Conservation (phyloP, 2,329 filamentous ascomycete genomes). For the Xylaria sp. region DNA sequence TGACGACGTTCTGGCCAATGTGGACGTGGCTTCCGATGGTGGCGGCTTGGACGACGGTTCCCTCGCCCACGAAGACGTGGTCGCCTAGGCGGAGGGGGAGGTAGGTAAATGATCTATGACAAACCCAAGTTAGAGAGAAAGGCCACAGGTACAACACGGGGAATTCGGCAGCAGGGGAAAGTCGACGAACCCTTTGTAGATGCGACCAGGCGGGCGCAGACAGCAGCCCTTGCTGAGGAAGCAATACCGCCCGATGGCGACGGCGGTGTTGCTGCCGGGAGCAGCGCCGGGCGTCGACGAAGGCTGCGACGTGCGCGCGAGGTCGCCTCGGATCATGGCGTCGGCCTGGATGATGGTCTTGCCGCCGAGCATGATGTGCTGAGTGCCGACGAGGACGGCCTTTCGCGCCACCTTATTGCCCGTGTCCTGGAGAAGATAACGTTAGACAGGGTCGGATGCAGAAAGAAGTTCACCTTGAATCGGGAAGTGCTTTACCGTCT, state of each 20-base stretch:
- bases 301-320: constrained; percentile 69
- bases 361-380: constrained; percentile 97
- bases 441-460: constrained; percentile 26
- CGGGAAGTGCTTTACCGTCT: constrained; percentile 74
- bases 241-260: constrained; percentile 91
- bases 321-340: constrained; percentile 91
- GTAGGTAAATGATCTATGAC: constrained; percentile 71
- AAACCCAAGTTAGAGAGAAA: not conserved
- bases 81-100: constrained; percentile 94
- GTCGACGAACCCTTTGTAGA: constrained; percentile 74
- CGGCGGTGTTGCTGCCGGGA: constrained; percentile 70
- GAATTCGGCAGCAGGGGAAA: not conserved
- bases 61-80: constrained; percentile 88
- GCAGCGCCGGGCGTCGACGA: constrained; percentile 54
- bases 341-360: constrained; percentile 96
- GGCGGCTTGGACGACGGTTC: constrained; percentile 82
- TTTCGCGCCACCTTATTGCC: constrained; percentile 98
- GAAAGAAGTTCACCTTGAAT: not conserved
- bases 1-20: constrained; percentile 79
- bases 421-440: constrained; percentile 73
- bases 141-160: not conserved
- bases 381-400: constrained; percentile 90
- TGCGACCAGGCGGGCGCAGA: constrained; percentile 82
- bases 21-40: constrained; percentile 86
- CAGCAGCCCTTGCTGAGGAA: constrained; percentile 84